These are phyloP conservation scores for Fusarium sp. DNA, from an alignment of 2,329 filamentous ascomycete genomes.

Conservation along the genomic window DNA sequence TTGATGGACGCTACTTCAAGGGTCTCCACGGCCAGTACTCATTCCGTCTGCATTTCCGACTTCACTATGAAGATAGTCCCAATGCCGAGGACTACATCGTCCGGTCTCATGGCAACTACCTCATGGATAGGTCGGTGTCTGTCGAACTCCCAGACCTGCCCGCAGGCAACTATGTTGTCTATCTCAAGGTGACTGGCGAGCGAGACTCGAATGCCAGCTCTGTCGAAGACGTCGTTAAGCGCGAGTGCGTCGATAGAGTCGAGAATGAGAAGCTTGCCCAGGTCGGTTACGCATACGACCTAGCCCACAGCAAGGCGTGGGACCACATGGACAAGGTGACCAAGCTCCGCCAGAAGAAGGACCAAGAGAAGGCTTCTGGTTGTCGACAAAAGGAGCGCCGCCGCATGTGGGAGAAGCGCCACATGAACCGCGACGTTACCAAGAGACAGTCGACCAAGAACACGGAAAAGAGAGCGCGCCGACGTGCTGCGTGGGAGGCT, in stretches of 20 bases:
- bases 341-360: conserved; percentile 62
- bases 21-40: conserved; percentile 71
- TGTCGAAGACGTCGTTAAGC: conserved; percentile 68
- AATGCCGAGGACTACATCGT: conserved; percentile 71
- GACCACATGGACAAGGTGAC: conserved; percentile 63
- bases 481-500: conserved; percentile 45
- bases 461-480: conserved; percentile 50
- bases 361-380: conserved; percentile 62
- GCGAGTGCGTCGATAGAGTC: conserved; percentile 58
- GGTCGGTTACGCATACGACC: conserved; percentile 69
- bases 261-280: conserved; percentile 71
- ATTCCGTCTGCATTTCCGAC: conserved; percentile 63
- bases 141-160: conserved; percentile 68
- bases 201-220: conserved; percentile 58
- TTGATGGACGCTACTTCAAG: conserved; percentile 72
- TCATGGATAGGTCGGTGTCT: conserved; percentile 69
- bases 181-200: conserved; percentile 66
- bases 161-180: conserved; percentile 68
- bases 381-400: conserved; percentile 60
- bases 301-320: conserved; percentile 70
- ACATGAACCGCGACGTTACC: conserved; percentile 57
- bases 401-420: conserved; percentile 63
- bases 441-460: conserved; percentile 57
- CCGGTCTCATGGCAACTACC: conserved; percentile 68
- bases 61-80: conserved; percentile 61